phyloP scores from a whole-genome alignment of 306 rosid species.

The Senna tora region DNA sequence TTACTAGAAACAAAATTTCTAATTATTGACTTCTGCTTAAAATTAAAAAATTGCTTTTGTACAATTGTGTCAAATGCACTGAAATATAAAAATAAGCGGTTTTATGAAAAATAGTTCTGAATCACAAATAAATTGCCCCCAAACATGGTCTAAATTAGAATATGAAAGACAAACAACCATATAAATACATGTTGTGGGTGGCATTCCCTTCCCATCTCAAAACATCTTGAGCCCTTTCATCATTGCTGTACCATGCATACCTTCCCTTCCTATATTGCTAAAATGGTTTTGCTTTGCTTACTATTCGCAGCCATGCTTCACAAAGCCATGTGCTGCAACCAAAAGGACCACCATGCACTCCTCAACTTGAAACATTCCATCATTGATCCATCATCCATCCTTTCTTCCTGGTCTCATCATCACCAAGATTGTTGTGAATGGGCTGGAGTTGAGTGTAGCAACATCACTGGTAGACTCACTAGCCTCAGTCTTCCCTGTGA shows the following conservation, averaged over 20 bases:
- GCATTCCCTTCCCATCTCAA: too few species aligned
- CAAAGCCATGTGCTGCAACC: not conserved
- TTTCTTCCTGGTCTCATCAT: slow-evolving; percentile 21
- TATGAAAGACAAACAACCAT: too few species aligned
- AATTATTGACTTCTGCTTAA: too few species aligned
- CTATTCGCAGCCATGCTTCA: not conserved
- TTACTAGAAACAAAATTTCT: too few species aligned
- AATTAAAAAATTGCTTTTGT: too few species aligned
- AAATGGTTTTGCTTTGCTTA: not conserved
- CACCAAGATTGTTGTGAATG: slow-evolving; percentile 6
- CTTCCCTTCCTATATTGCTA: not conserved
- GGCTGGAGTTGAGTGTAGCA: not conserved
- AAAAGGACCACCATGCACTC: slow-evolving; percentile 23
- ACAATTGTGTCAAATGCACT: too few species aligned
- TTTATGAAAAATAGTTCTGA: too few species aligned
- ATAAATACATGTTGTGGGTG: too few species aligned
- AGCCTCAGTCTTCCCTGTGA: slow-evolving; percentile 5
- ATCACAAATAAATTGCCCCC: too few species aligned
- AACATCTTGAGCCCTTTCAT: not conserved
- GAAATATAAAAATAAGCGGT: too few species aligned
- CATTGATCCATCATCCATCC: not conserved
- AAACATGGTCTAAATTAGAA: too few species aligned
- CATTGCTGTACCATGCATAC: not conserved
- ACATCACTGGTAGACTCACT: not conserved
- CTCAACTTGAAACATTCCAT: slow-evolving; percentile 13